A percentile compares a stretch with the other conserved stretches of the same genome.
Evolutionary conservation across 2,329 filamentous ascomycete genomes (phyloP).

Genomic region (Cladobotryum mycophilum): DNA sequence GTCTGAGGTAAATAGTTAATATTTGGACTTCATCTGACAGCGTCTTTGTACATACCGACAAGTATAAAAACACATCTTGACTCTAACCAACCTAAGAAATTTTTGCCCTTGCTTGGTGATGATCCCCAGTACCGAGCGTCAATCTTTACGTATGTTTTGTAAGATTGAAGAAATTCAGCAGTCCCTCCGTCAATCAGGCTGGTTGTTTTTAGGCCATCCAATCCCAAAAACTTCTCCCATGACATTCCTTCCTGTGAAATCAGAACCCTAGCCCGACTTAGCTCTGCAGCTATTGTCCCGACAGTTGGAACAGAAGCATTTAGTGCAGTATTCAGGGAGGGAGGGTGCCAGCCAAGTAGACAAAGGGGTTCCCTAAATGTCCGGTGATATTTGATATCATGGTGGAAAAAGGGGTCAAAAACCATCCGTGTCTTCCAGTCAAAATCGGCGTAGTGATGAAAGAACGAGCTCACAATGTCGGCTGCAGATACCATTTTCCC

Average conservation of each 20-base stretch:
- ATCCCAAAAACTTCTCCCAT: constrained; percentile 39
- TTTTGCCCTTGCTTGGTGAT: constrained; percentile 46
- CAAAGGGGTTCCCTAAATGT: constrained; percentile 55
- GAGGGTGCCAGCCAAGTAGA: constrained; percentile 56
- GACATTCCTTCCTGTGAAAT: constrained; percentile 30
- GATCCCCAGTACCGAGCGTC: constrained; percentile 61
- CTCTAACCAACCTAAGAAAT: constrained; percentile 58
- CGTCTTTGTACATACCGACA: constrained; percentile 39
- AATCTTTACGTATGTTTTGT: constrained; percentile 53
- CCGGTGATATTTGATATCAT: constrained; percentile 45
- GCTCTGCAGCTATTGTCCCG: constrained; percentile 44
- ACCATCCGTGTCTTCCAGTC: constrained; percentile 51
- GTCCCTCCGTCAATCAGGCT: constrained; percentile 20
- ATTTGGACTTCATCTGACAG: not conserved
- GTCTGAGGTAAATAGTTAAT: constrained; percentile 33
- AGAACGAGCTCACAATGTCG: constrained; percentile 54
- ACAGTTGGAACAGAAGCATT: constrained; percentile 49
- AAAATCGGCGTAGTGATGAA: constrained; percentile 54
- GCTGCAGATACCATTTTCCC: constrained; percentile 34
- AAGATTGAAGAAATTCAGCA: constrained; percentile 43
- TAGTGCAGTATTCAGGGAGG: constrained; percentile 53
- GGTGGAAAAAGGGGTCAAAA: constrained; percentile 56
- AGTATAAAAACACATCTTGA: constrained; percentile 53
- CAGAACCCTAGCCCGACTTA: constrained; percentile 38
- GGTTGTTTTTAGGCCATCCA: not conserved